These are phyloP conservation scores for Dichotomopilus funicola DNA, from an alignment of 2,329 filamentous ascomycete genomes.

Conservation along the genomic window DNA sequence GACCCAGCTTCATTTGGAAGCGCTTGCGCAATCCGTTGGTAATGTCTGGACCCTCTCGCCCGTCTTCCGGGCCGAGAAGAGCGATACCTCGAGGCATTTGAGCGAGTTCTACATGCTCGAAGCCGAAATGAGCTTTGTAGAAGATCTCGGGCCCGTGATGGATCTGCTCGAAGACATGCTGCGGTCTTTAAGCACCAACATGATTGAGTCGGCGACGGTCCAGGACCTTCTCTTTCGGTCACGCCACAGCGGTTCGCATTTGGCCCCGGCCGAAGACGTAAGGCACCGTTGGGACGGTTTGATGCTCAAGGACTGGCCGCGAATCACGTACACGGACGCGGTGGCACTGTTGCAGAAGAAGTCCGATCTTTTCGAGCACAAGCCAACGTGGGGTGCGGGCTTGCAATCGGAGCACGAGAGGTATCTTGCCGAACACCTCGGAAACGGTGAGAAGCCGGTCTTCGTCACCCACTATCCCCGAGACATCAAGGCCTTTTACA, in stretches of 20 bases:
- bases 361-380: constrained; percentile 56
- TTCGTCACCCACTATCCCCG: constrained; percentile 94
- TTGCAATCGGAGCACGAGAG: constrained; percentile 91
- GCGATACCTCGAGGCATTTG: constrained; percentile 86
- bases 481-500: constrained; percentile 81
- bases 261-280: constrained; percentile 46
- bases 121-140: constrained; percentile 75
- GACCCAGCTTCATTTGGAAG: constrained; percentile 88
- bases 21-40: constrained; percentile 77
- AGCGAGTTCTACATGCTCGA: constrained; percentile 99
- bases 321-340: constrained; percentile 76
- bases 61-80: constrained; percentile 87
- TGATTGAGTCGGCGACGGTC: constrained; percentile 38
- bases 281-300: constrained; percentile 67
- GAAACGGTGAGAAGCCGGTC: constrained; percentile 55
- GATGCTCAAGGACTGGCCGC: constrained; percentile 57
- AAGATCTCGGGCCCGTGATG: constrained; percentile 66
- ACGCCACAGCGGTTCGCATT: constrained; percentile 27
- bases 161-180: constrained; percentile 74
- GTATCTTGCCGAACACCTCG: constrained; percentile 62
- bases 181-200: constrained; percentile 39
- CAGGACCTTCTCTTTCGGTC: constrained; percentile 36
- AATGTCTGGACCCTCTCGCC: constrained; percentile 93
- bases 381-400: constrained; percentile 64
- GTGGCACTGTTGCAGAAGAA: constrained; percentile 61